Evolutionary conservation across 129 eudicot species (phyloP), one percentile per base, ranked within the genome.

Genomic region (Solidago caesia): DNA sequence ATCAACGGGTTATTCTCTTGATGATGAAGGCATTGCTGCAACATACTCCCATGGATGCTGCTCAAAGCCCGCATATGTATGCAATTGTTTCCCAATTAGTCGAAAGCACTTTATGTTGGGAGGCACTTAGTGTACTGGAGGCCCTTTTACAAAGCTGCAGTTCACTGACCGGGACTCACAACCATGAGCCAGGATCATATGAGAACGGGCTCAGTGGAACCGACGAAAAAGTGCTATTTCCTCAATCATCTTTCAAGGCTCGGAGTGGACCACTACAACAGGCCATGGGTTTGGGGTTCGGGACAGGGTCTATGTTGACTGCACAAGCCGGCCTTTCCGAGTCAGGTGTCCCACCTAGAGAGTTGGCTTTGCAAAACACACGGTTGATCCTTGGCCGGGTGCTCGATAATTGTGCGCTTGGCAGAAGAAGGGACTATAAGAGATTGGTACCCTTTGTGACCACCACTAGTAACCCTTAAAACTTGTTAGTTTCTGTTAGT

Each of bases 21-120:
- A 83, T 91, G 85, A 88, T 94, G 68, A 94, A 91, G 69, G 99
- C 96, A 46, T 82, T 94, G 78, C 99, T 94, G 12, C 99, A 94
- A 79, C 99, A 90, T 47, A 88, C 96, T 59, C 91, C 99, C 44
- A 90, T 91, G 82, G 99, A 94, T 73, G 91, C 99, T 41, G 96
- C 99, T 63, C 99, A 94, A 68, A 94, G 96, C 72, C 99, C 99
- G 0, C 99, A 94, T 60, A 91, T 94, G 99, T 94, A 94, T 56
- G 97, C 99, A 52, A 85, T 94, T 29, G 99, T 94, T 48, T 94
- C 99, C 42, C 99, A 94, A 74, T 83, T 94, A 6, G 99, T 94
- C 9, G 99, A 94, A 80, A 94, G 99, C 86, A 91, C 99, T 63
- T 73, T 94, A 62, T 89, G 97, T 64, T 91, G 99, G 96, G 99